Evolutionary conservation across 352 stramenopile genomes (phyloP).

Genomic region (Phytophthora chlamydospora): DNA sequence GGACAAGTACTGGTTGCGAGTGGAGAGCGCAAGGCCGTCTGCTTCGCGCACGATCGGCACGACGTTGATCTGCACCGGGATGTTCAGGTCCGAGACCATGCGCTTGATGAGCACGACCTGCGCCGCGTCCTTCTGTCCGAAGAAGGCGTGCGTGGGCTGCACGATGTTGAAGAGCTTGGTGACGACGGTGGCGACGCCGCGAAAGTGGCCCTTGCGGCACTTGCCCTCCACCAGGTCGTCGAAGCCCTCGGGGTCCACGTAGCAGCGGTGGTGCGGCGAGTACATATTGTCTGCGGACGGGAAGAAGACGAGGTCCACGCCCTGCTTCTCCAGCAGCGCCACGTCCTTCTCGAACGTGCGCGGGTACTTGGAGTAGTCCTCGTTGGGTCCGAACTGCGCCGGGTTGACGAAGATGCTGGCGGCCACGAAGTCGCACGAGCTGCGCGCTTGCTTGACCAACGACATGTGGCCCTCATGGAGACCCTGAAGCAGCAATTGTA

Average conservation of each 20-base stretch:
- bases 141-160: conserved; percentile 96
- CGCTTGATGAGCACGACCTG: conserved; percentile 96
- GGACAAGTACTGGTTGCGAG: conserved; percentile 98
- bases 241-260: conserved; percentile 94
- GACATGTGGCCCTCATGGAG: conserved; percentile 97
- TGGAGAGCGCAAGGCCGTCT: conserved; percentile 97
- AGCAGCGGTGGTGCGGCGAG: conserved; percentile 79
- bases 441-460: conserved; percentile 87
- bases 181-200: conserved; percentile 98
- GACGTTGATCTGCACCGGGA: conserved; percentile 93
- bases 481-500: conserved; percentile 46
- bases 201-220: conserved; percentile 96
- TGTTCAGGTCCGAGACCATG: conserved; percentile 97
- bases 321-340: conserved; percentile 77
- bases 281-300: conserved; percentile 91
- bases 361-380: conserved; percentile 99
- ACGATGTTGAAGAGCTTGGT: conserved; percentile 99
- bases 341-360: conserved; percentile 95
- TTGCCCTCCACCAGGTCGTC: conserved; percentile 93
- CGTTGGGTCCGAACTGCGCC: conserved; percentile 97
- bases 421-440: conserved; percentile 94
- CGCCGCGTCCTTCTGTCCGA: conserved; percentile 99
- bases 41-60: conserved; percentile 93
- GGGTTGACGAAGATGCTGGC: conserved; percentile 99
- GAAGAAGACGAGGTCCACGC: conserved; percentile 93